phyloP scores from a whole-genome alignment of 495 filamentous ascomycete species.

The Aspergillus funiculosus region DNA sequence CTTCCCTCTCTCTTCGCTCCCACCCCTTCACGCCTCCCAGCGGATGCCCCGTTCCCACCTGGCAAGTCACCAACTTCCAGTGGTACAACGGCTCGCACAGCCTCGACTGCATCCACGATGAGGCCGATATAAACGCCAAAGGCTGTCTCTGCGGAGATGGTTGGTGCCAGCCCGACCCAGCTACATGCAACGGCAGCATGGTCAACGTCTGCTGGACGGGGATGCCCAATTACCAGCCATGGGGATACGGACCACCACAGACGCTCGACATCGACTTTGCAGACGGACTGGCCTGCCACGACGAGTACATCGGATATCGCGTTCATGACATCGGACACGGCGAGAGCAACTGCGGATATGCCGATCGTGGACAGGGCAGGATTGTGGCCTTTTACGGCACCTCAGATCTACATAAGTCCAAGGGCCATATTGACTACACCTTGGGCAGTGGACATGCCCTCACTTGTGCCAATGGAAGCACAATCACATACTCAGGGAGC shows the following conservation, averaged over 20 bases:
- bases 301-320: constrained; percentile 33
- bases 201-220: constrained; percentile 33
- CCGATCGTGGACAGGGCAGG: constrained; percentile 25
- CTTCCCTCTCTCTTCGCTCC: constrained; percentile 11
- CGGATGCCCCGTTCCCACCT: constrained; percentile 32
- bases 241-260: constrained; percentile 32
- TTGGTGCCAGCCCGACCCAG: constrained; percentile 28
- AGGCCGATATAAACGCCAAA: constrained; percentile 24
- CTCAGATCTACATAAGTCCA: constrained; percentile 22
- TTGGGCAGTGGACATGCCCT: constrained; percentile 32
- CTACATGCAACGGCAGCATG: constrained; percentile 30
- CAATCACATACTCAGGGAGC: constrained; percentile 31
- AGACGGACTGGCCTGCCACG: constrained; percentile 31
- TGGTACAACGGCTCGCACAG: constrained; percentile 34
- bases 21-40: constrained; percentile 29
- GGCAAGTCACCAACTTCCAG: constrained; percentile 27
- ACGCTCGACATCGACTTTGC: constrained; percentile 30
- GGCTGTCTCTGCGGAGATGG: constrained; percentile 25
- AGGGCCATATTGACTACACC: constrained; percentile 29
- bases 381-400: constrained; percentile 34
- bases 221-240: constrained; percentile 34
- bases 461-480: constrained; percentile 30
- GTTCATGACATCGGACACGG: constrained; percentile 33
- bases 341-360: constrained; percentile 32
- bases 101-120: constrained; percentile 35